Conservation (phyloP, 2,329 filamentous ascomycete genomes). For the Penicillium polonicum region DNA sequence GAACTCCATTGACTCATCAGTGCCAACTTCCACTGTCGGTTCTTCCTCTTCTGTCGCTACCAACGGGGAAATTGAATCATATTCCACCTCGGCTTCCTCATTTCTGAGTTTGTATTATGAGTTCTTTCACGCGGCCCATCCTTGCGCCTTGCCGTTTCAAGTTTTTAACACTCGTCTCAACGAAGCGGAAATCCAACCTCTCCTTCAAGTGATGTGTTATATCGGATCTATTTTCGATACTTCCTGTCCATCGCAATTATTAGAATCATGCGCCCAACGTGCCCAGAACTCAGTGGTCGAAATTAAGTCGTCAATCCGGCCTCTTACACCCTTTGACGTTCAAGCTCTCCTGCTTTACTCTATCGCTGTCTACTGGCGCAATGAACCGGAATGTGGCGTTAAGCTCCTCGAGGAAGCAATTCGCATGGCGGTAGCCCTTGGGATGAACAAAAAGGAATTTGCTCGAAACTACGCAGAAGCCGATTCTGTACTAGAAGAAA, state of each 20-base stretch:
- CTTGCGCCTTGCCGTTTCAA: neutral
- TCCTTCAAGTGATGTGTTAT: slow-evolving; percentile 4
- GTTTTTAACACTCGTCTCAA: neutral
- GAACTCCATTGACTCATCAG: neutral
- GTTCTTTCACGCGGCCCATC: slow-evolving; percentile 7
- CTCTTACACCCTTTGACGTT: slow-evolving; percentile 14
- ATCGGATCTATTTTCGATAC: slow-evolving; percentile 8
- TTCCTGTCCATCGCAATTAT: neutral
- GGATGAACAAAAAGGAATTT: slow-evolving; percentile 12
- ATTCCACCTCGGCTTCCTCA: neutral
- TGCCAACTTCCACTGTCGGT: neutral
- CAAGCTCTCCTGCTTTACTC: slow-evolving; percentile 26
- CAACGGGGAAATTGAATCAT: neutral
- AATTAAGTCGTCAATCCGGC: neutral
- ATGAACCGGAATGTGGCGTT: slow-evolving; percentile 11
- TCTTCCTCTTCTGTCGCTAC: neutral
- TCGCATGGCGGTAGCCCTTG: slow-evolving; percentile 10
- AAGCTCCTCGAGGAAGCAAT: slow-evolving; percentile 13
- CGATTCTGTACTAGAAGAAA: slow-evolving; percentile 23
- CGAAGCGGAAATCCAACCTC: neutral
- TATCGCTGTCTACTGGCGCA: slow-evolving; percentile 19
- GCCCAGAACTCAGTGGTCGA: neutral
- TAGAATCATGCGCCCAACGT: neutral
- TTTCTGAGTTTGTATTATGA: slow-evolving; percentile 2
- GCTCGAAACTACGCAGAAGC: neutral